Conservation (phyloP, 192 early-diverging fungal species). For the Entomortierella lignicola region DNA sequence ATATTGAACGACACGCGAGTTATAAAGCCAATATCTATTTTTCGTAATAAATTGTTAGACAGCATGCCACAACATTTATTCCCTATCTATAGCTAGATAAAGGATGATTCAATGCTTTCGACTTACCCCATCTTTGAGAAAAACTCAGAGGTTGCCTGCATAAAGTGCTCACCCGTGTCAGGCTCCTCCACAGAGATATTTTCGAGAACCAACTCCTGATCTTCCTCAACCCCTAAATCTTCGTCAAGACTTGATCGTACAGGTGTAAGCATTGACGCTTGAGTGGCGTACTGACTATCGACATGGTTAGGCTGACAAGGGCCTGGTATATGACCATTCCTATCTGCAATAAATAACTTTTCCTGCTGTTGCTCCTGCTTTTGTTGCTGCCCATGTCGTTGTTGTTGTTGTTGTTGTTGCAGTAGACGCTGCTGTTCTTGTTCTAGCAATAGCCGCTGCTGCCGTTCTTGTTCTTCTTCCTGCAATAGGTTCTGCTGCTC, state of each 20-base stretch:
- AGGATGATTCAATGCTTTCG: not conserved
- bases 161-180: constrained; percentile 48
- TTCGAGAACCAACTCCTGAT: constrained; percentile 9
- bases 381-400: too few relatives aligned
- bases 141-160: constrained; percentile 54
- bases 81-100: too few relatives aligned
- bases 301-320: not conserved
- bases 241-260: constrained; percentile 2
- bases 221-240: constrained; percentile 22
- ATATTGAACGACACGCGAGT: constrained; percentile 49
- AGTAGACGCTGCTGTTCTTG: not conserved
- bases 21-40: constrained; percentile 58
- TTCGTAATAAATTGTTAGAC: not conserved
- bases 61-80: too few relatives aligned
- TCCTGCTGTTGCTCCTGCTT: not conserved
- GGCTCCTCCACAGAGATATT: constrained; percentile 37
- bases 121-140: constrained; percentile 55
- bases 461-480: constrained; percentile 3
- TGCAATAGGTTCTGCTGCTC: not conserved
- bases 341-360: not conserved
- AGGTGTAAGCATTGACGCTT: constrained; percentile 2
- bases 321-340: not conserved
- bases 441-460: not conserved
- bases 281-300: not conserved
- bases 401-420: not conserved